Percentiles rank a stretch among this genome's conserved stretches.
Conservation (phyloP, 2,329 filamentous ascomycete genomes). For the Neocucurbitaria cava region DNA sequence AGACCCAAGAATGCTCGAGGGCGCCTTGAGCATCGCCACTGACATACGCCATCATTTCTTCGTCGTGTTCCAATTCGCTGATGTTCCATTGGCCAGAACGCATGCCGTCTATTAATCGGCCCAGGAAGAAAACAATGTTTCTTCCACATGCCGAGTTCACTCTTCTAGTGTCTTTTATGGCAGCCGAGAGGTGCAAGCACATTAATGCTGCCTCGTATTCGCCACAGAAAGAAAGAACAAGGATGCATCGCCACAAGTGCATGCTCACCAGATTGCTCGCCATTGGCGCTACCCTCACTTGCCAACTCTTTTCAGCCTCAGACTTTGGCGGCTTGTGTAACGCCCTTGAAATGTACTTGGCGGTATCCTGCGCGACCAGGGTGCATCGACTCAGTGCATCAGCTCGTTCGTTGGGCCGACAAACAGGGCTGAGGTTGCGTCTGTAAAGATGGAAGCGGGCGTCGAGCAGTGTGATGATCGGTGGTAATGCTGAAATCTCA, state of each 20-base stretch:
- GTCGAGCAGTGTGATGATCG: conserved; percentile 80
- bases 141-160: conserved; percentile 81
- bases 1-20: conserved; percentile 82
- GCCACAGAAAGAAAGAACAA: conserved; percentile 78
- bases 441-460: conserved; percentile 85
- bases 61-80: conserved; percentile 67
- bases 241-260: conserved; percentile 85
- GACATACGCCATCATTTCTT: conserved; percentile 86
- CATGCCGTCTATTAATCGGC: conserved; percentile 66
- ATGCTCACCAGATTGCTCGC: conserved; percentile 78
- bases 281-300: conserved; percentile 67
- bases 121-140: conserved; percentile 81
- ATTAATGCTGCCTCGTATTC: conserved; percentile 75
- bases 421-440: conserved; percentile 81
- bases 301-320: conserved; percentile 51
- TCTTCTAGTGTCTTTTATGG: conserved; percentile 73
- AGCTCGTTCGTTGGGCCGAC: conserved; percentile 68
- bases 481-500: conserved; percentile 75
- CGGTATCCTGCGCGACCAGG: conserved; percentile 77
- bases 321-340: conserved; percentile 55
- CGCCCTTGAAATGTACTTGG: conserved; percentile 73
- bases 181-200: conserved; percentile 74
- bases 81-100: conserved; percentile 51
- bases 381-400: conserved; percentile 81
- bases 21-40: conserved; percentile 85